Conservation (phyloP, 805 yeast species). For the Candida nitratophila region DNA sequence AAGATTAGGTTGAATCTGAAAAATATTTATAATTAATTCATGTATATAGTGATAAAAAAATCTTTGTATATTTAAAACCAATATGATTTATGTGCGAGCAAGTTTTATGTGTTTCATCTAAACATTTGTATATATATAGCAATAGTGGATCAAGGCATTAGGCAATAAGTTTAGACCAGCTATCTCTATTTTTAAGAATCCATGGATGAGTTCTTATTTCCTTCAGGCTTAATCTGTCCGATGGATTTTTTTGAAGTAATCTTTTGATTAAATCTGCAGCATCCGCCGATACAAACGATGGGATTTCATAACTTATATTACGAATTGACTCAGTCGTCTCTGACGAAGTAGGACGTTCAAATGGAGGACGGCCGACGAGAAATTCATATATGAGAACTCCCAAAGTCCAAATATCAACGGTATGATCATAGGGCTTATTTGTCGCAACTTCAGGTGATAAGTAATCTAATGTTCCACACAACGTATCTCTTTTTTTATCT, state of each 20-base stretch:
- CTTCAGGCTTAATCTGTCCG: constrained; percentile 49
- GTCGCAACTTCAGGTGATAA: constrained; percentile 94
- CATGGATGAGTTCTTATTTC: constrained; percentile 77
- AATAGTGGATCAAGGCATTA: not conserved
- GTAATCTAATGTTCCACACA: constrained; percentile 94
- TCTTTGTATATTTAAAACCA: no score
- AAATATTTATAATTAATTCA: not conserved
- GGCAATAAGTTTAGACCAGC: not conserved
- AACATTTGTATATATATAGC: no score
- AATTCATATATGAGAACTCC: constrained; percentile 85
- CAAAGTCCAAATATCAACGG: constrained; percentile 88
- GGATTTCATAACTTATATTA: constrained; percentile 68
- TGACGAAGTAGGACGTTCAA: constrained; percentile 73
- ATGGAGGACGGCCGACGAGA: constrained; percentile 85
- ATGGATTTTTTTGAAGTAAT: constrained; percentile 64
- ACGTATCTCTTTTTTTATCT: constrained; percentile 52
- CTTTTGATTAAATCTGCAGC: constrained; percentile 68
- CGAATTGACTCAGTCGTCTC: constrained; percentile 77
- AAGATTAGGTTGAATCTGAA: constrained; percentile 19
- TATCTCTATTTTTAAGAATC: constrained; percentile 55
- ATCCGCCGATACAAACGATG: constrained; percentile 59
- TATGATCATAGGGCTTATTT: constrained; percentile 66
- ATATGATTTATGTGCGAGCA: no score
- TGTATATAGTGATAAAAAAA: constrained; percentile 1
- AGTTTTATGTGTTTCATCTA: not conserved